These are phyloP conservation scores for Metschnikowia vanudenii DNA, from an alignment of 805 yeast genomes.

Conservation along the genomic window DNA sequence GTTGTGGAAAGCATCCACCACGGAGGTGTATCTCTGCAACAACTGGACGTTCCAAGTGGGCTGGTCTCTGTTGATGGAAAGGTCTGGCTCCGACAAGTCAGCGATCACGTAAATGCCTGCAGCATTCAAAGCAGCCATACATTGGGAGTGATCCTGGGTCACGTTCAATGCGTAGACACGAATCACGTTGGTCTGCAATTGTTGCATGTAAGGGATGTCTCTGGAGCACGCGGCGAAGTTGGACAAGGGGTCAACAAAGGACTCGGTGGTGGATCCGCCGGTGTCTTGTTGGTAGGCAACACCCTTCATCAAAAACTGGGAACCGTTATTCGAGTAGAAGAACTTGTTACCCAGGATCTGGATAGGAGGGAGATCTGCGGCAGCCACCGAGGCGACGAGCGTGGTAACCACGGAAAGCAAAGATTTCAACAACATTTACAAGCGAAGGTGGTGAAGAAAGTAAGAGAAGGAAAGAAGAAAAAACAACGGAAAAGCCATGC, in stretches of 20 bases:
- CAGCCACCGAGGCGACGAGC: conserved; percentile 10
- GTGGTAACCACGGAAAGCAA: conserved; percentile 27
- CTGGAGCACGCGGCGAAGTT: conserved; percentile 59
- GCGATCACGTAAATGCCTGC: conserved; percentile 92
- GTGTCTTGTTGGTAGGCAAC: conserved; percentile 77
- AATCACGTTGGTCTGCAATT: conserved; percentile 63
- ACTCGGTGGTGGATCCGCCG: conserved; percentile 43
- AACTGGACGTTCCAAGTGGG: conserved; percentile 67
- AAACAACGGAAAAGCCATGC: neutral
- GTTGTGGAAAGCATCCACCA: conserved; percentile 65
- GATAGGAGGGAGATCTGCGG: conserved; percentile 35
- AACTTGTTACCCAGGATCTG: conserved; percentile 76
- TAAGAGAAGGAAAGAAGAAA: neutral
- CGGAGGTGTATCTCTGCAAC: conserved; percentile 64
- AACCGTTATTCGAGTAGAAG: conserved; percentile 71
- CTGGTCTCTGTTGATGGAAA: conserved; percentile 57
- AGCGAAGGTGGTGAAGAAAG: neutral
- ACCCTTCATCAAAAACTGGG: conserved; percentile 76
- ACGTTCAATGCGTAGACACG: conserved; percentile 75
- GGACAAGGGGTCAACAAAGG: conserved; percentile 71
- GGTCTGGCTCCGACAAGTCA: conserved; percentile 74
- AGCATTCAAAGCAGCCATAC: conserved; percentile 65
- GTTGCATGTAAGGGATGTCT: conserved; percentile 69
- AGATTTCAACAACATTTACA: conserved; percentile 35
- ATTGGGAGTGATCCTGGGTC: conserved; percentile 60